Percentiles rank a stretch among this genome's conserved stretches.
phyloP scores from a whole-genome alignment of 1,139 yeast genomes.

The Scheffersomyces segobiensis region DNA sequence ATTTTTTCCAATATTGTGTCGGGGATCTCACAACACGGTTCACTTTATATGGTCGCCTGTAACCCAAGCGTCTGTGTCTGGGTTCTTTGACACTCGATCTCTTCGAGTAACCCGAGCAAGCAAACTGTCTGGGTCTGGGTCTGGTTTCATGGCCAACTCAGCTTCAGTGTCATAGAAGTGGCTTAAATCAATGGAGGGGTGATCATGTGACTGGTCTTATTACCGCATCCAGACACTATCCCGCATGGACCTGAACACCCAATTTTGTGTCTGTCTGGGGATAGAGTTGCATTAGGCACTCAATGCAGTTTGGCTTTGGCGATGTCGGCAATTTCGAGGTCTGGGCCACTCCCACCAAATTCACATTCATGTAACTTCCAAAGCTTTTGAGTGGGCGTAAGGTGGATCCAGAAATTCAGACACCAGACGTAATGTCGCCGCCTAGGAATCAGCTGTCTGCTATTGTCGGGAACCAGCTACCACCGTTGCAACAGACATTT shows the following conservation, averaged over 20 bases:
- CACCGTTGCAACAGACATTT: neutral
- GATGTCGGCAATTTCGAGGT: neutral
- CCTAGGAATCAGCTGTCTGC: neutral
- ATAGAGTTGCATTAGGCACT: neutral
- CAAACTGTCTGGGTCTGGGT: neutral
- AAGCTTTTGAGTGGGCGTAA: neutral
- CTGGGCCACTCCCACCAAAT: neutral
- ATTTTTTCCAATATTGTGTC: neutral
- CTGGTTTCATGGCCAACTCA: neutral
- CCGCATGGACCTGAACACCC: neutral
- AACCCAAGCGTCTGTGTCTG: neutral
- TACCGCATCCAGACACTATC: neutral
- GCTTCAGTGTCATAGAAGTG: neutral
- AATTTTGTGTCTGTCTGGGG: neutral
- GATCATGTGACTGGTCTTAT: neutral
- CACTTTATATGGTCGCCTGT: neutral
- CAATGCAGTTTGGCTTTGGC: neutral
- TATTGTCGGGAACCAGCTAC: neutral
- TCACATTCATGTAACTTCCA: neutral
- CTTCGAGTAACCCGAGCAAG: neutral
- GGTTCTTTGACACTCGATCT: too few relatives aligned
- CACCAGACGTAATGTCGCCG: neutral
- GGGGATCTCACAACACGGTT: neutral
- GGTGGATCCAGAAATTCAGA: neutral
- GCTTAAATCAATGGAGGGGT: neutral